Evolutionary conservation across 75 land plant genomes (phyloP).

Genomic region (Picea glauca): DNA sequence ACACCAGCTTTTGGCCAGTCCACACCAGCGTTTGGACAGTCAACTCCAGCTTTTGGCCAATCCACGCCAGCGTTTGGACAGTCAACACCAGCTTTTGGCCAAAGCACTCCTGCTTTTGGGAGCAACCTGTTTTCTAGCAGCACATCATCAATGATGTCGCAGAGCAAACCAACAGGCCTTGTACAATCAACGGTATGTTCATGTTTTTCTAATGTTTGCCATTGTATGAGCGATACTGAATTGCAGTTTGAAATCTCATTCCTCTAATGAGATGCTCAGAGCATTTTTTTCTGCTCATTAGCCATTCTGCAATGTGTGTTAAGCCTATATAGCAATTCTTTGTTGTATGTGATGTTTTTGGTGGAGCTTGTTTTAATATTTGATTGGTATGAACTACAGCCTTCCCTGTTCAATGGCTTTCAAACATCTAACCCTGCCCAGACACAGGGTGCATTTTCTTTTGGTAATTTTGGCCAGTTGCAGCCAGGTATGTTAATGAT

Average conservation of each 20-base stretch:
- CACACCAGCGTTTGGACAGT: conserved; percentile 25
- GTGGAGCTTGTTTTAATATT: not conserved
- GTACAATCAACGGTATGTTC: conserved; percentile 48
- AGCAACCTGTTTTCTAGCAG: conserved; percentile 42
- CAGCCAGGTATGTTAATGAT: conserved; percentile 33
- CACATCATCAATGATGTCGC: conserved; percentile 29
- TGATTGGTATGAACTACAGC: conserved; percentile 25
- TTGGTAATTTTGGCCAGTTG: conserved; percentile 42
- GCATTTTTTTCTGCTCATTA: not conserved
- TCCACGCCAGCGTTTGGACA: conserved; percentile 7
- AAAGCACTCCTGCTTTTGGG: conserved; percentile 33
- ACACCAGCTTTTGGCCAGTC: conserved; percentile 32
- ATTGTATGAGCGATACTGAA: not conserved
- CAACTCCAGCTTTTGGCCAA: conserved; percentile 21
- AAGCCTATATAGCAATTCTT: not conserved
- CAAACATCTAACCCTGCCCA: conserved; percentile 38
- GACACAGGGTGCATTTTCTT: conserved; percentile 31
- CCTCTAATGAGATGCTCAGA: not conserved
- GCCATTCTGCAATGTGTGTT: not conserved
- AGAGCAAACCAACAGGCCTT: conserved; percentile 40
- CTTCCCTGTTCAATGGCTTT: conserved; percentile 44
- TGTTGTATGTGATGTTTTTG: conserved; percentile 2
- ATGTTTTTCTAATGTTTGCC: not conserved
- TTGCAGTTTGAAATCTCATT: not conserved
- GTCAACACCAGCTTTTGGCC: conserved; percentile 21